Base-by-base conservation (phyloP, 345 rosid genomes). In the Corchorus capsularis region DNA sequence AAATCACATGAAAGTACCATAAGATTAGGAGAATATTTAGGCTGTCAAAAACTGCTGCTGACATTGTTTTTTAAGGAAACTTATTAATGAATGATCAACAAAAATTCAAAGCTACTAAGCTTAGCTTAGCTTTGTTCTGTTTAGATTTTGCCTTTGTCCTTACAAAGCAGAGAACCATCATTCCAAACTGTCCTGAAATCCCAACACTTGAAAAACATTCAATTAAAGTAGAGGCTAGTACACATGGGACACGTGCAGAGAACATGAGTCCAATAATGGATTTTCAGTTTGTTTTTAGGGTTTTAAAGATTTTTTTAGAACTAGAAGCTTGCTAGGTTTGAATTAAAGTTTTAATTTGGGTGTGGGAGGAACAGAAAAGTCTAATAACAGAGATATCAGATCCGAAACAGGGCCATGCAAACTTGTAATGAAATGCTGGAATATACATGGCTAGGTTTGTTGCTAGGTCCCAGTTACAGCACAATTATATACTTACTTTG, bases 241-340 rank as follows among this genome's bases (percentile, higher is more conserved):
- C 72, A 56, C 72, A 35, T 65, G 78, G 49, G 27, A 47, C 72
- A 54, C 63, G 63, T 75, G 78, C 32, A 75, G 22, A 20, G 72
- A 66, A 75, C 47, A 65, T 55, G 72, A 66, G 16, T 66, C 65
- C 27, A 41, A 75, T 75, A 35, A 61, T 75, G 64, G 62, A 20
- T 20, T 66, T 75, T 75, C 47, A 61, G n/a, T n/a, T n/a, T n/a
- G n/a, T n/a, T n/a, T n/a, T n/a, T n/a, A 32, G 61, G 57, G 66
- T 47, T 62, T 22, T 47, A 45, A 46, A 61, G 45, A 27, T 50
- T 50, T 43, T 27, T 39, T 39, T 2, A 5, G 5, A 15, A 5
- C 41, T 10, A n/a, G n/a, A n/a, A 55, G 13, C 11, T 55, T 1
- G 27, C 50, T 70, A 35, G 43, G 19, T 15, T 19, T 53, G 34